phyloP scores from a whole-genome alignment of 306 rosid genomes.

The Pyrus bretschneideri region DNA sequence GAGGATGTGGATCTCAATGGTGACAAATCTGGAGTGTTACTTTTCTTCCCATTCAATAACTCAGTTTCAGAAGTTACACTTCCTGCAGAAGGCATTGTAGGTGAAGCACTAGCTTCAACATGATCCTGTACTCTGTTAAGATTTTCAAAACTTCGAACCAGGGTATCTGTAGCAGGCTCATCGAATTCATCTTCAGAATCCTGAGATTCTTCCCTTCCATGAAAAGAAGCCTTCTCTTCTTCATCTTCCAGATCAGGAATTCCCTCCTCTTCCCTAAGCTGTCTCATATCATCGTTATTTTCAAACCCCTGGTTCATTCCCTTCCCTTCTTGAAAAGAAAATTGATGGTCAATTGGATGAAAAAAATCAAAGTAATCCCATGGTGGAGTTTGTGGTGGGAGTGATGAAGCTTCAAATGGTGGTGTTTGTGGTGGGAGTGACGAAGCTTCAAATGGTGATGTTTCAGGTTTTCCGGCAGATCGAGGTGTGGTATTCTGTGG shows the following conservation, averaged over 20 bases:
- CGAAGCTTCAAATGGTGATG: constrained; percentile 43
- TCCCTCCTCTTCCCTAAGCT: constrained; percentile 60
- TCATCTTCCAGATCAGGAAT: constrained; percentile 69
- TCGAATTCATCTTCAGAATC: constrained; percentile 84
- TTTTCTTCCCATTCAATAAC: constrained; percentile 40
- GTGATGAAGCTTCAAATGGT: constrained; percentile 49
- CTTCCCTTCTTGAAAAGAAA: constrained; percentile 64
- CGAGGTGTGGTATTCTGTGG: constrained; percentile 35
- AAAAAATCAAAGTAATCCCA: constrained; percentile 94
- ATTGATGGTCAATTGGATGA: constrained; percentile 61
- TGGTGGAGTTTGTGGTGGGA: constrained; percentile 47
- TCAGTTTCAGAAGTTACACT: constrained; percentile 48
- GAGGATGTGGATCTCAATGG: constrained; percentile 36
- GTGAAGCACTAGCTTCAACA: constrained; percentile 33
- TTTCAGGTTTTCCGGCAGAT: constrained; percentile 33
- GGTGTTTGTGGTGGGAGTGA: constrained; percentile 42
- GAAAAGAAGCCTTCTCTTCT: constrained; percentile 51
- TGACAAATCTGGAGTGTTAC: constrained; percentile 45
- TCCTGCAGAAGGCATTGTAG: constrained; percentile 30
- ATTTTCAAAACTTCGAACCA: constrained; percentile 71
- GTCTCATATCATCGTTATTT: constrained; percentile 36
- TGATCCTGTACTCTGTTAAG: constrained; percentile 48
- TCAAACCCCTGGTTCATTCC: constrained; percentile 34
- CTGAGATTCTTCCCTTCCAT: constrained; percentile 47
- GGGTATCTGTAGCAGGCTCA: constrained; percentile 59